Base-by-base conservation (phyloP, 306 rosid genomes). In the Sesbania bispinosa region DNA sequence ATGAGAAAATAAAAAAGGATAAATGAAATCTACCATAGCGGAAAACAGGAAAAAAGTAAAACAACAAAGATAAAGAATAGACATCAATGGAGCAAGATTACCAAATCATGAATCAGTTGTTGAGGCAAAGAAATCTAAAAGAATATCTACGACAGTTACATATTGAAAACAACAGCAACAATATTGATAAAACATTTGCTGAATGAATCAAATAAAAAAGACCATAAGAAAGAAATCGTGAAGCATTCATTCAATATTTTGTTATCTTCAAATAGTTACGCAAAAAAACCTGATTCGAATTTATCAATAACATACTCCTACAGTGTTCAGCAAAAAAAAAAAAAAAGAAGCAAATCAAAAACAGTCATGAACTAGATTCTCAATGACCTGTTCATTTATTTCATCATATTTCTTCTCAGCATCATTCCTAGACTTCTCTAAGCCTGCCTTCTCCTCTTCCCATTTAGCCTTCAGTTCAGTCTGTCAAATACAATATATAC, bases 341-440 rank as follows among this genome's bases (percentile, higher is more conserved):
- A 46, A 5, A 57, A 32, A 43, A 42, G 14, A 48, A 5, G 47
- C 65, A 27, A 18, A n/a, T n/a, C n/a, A 30, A 64, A 70, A 74
- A 41, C 3, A 10, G 24, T 7, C 10, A 27, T 2, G 45, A 7
- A 48, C 11, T 11, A 68, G 15, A 75, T 43, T 58, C 38, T 62
- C 21, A 81, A 76, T 38, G 20, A 94, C 99, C 96, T 94, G 99
- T 68, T 94, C 99, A 47, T 94, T 87, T 58, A 94, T 87, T 79
- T 91, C 99, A 43, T 66, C 61, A 55, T 83, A 91, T 77, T 86
- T 89, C 84, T 76, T 86, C 75, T 89, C 97, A 35, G 96, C 88
- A 72, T 80, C 85, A 79, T 46, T 82, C 77, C 77, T 88, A 4
- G 85, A 79, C 66, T 75, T 88, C 78, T 83, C 90, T 3, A 89